Evolutionary conservation across 371 early-diverging fungal species (phyloP), one percentile per base, ranked within the genome.

Genomic region (Lichtheimia ornata): DNA sequence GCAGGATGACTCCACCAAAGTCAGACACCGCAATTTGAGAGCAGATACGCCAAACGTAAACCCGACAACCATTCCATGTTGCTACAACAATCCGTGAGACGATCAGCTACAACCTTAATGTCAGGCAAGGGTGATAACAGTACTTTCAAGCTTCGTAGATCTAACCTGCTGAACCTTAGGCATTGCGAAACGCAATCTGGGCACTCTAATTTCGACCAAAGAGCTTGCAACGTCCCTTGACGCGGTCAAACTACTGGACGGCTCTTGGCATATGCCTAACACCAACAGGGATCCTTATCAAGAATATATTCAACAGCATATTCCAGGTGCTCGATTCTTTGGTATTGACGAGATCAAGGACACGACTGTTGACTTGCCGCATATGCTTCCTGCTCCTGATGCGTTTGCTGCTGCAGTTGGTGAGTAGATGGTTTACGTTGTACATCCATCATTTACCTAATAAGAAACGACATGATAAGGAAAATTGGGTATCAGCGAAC

Each of bases 231-330:
- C 72, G 7, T 59, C 61, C 13, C 50, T 75, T 6, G 63, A 73
- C 11, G 69, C 67, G 1, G 84, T 91, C 60, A 89, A 92, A 44
- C 76, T 92, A 0, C 75, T 96, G 7, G 97, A 96, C 71, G 91
- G 92, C 49, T 92, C 93, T 5, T 96, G 94, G 95, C 91, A 94
- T 70, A 88, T 95, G 83, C 94, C 95, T 11, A 83, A 83, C 18
- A 55, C 82, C 20, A 79, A 84, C 25, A 82, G 93, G 44, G 82
- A 91, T 60, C 82, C 90, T 20, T 66, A 76, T 62, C 63, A 82
- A 50, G 94, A 93, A 71, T 94, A 77, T 70, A 65, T 84, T 49
- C 64, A 80, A 51, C 77, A 77, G 53, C 82, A 79, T 63, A 82
- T 88, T 50, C 59, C 50, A 5, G 71, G 76, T 56, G 88, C 90